Base-by-base conservation (phyloP, 345 rosid genomes). In the Gossypium thurberi region DNA sequence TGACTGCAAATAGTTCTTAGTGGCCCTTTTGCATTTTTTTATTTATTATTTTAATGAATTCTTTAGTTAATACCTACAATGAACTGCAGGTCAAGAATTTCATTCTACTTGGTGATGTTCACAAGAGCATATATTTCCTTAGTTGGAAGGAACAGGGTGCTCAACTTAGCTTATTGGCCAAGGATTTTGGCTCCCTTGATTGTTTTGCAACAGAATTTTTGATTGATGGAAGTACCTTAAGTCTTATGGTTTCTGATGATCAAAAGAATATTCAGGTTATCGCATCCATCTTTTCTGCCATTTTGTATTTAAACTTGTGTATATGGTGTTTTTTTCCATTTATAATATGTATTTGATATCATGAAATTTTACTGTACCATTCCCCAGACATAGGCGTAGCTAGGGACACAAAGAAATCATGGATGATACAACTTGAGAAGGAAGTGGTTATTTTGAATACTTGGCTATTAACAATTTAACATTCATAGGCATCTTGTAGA, bases 111-210 rank as follows among this genome's bases (percentile, higher is more conserved):
- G 94, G 98, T 37, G 98, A 93, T 73, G 79, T 91, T 84, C 97
- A 95, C 84, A 87, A 91, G 84, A 92, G 99, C 82, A 88, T 91
- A 78, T 89, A 89, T 83, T 95, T 95, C 78, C 93, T 95, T 75
- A 91, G 84, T 80, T 95, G 99, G 99, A 95, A 91, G 81, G 99
- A 95, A 83, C 96, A 92, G 81, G 99, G 97, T 66, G 87, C 99
- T 79, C 98, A 92, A 77, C 97, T 95, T 72, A 89, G 65, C 81
- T 85, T 92, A 80, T 81, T 95, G 84, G 97, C 98, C 75, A 95
- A 95, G 83, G 99, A 95, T 85, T 95, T 91, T 52, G 95, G 96
- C 61, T 88, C 91, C 23, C 93, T 95, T 23, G 99, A 95, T 85
- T 92, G 97, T 85, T 80, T 86, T 56, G 95, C 99, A 60, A 89